Evolutionary conservation across 139 green algal genomes (phyloP), one percentile per base, ranked within the genome.

Genomic region (Nannochloris sp.): DNA sequence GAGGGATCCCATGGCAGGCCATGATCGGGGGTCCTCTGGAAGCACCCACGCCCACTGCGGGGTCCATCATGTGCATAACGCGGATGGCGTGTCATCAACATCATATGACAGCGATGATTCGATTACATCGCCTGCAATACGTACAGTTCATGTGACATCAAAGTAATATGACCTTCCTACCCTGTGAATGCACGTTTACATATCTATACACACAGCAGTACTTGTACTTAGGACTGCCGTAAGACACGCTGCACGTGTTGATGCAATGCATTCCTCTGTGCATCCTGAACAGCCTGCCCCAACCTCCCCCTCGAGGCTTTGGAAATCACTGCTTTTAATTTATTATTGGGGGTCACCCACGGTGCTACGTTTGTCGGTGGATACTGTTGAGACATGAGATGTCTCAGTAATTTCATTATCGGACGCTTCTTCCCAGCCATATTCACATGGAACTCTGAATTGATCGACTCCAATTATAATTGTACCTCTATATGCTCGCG

Each of bases 41-140:
- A 53, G 46, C 46, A 53, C 46, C 1, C 46, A 53, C n/a, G 46
- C 46, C 6, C 46, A 53, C 17, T 40, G 33, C 33, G 33, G 33
- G 6, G 33, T 40, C 33, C 33, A 8, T 9, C 33, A 40, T 40
- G 33, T 40, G 6, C 33, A 40, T 9, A 11, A 40, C 33, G 20
- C 17, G 12, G 16, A 26, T 14, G 46, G 46, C 20, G 0, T 23
- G 3, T 20, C 16, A 0, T 23, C 46, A 49, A 17, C 33, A 57
- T 23, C 57, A 29, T 50, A n/a, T 2, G 58, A 64, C 9, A 51
- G 43, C 8, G 58, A 64, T 56, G 58, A 64, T 30, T 64, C 58
- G 6, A 64, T 64, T 6, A 64, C 58, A 1, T 64, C 58, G 14
- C 58, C 58, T 13, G 58, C 16, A 53, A 20, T 23, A 28, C 17